phyloP scores from a whole-genome alignment of 73 alveolate species.

The Paramecium octaurelia region DNA sequence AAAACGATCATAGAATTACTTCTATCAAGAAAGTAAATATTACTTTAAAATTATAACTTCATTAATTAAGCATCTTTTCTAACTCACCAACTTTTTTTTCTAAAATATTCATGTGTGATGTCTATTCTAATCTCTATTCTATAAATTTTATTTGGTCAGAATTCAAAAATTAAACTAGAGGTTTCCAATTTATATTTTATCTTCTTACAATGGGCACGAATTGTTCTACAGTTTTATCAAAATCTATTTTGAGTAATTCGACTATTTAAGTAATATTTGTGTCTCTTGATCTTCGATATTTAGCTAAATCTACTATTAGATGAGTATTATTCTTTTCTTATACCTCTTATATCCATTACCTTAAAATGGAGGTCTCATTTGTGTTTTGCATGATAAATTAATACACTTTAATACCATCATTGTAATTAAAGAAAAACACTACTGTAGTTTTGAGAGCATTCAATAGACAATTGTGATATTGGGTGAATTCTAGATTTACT shows the following conservation, averaged over 20 bases:
- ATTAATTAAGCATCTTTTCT: not conserved
- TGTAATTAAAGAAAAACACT: not conserved
- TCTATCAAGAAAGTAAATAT: not conserved
- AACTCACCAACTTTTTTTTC: not conserved
- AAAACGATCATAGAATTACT: too few species aligned
- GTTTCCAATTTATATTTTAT: not conserved
- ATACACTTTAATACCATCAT: conserved; percentile 1
- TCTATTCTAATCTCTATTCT: not conserved
- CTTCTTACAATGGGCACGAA: not conserved
- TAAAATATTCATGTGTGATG: not conserved
- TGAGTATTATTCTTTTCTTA: not conserved
- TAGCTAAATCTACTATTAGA: not conserved
- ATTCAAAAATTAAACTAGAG: not conserved
- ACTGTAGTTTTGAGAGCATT: not conserved
- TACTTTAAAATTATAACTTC: not conserved
- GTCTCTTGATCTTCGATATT: not conserved
- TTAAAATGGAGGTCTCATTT: not conserved
- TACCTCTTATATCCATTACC: not conserved
- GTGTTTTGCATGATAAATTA: not conserved
- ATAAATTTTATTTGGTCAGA: not conserved
- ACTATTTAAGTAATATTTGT: not conserved
- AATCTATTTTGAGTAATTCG: not conserved
- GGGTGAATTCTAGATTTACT: not conserved
- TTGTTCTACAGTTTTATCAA: not conserved
- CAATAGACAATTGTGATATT: not conserved